Conservation (phyloP, 495 filamentous ascomycete species). For the Aspergillus affinis region DNA sequence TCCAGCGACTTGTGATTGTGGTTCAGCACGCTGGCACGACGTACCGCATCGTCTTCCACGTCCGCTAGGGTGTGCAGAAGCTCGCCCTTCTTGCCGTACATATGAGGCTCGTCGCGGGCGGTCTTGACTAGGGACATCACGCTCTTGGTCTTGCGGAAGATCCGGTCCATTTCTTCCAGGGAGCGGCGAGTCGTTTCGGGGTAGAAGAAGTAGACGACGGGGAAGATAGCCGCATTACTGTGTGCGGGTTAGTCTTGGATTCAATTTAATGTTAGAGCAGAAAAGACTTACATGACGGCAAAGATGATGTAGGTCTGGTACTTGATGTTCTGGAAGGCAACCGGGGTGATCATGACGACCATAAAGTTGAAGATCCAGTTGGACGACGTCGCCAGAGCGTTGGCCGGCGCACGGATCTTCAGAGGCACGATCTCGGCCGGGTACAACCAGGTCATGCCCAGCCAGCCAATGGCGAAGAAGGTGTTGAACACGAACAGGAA, state of each 20-base stretch:
- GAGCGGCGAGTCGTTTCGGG: conserved; percentile 73
- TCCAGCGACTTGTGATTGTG: conserved; percentile 29
- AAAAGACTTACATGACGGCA: conserved; percentile 58
- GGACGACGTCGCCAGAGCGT: conserved; percentile 64
- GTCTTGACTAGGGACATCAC: conserved; percentile 59
- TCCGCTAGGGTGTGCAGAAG: conserved; percentile 44
- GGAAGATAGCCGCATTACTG: conserved; percentile 69
- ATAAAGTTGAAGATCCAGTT: conserved; percentile 53
- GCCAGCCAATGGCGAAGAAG: conserved; percentile 76
- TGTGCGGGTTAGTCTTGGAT: conserved; percentile 17
- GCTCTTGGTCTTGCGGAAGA: conserved; percentile 64
- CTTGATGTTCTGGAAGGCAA: conserved; percentile 63
- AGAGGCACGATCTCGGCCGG: conserved; percentile 71
- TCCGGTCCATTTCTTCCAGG: conserved; percentile 74
- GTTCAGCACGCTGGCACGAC: conserved; percentile 31
- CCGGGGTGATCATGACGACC: conserved; percentile 72
- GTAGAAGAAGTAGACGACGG: conserved; percentile 72
- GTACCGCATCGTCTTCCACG: conserved; percentile 38
- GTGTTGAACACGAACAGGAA: conserved; percentile 76
- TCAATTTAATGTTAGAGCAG: neutral
- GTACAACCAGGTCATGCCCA: conserved; percentile 77
- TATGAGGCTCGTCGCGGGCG: conserved; percentile 59
- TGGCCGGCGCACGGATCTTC: conserved; percentile 70
- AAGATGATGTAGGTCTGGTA: conserved; percentile 80
- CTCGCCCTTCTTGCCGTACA: conserved; percentile 72